A percentile compares a stretch with the other conserved stretches of the same genome.
Conservation (phyloP, 208 protist species). For the Crithidia sp. region DNA sequence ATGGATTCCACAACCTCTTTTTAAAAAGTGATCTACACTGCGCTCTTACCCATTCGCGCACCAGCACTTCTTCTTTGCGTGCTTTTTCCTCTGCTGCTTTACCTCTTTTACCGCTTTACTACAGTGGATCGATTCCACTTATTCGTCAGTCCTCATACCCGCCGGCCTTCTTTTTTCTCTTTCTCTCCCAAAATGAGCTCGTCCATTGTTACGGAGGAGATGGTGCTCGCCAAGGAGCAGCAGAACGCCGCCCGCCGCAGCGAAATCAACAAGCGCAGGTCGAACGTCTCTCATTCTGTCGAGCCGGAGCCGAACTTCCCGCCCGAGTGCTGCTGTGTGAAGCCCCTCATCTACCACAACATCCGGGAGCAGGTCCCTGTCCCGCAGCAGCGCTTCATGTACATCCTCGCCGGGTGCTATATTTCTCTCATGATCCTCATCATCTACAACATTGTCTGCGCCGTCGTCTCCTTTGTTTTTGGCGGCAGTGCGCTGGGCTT, state of each 20-base stretch:
- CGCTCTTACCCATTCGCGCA: no score
- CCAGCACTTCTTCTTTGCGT: no score
- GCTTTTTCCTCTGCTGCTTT: no score
- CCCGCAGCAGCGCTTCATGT: slow-evolving; percentile 80
- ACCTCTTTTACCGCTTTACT: no score
- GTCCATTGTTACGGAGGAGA: slow-evolving; percentile 53
- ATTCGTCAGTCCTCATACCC: no score
- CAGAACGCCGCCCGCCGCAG: slow-evolving; percentile 59
- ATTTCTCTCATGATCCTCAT: slow-evolving; percentile 69
- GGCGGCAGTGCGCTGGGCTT: slow-evolving; percentile 65
- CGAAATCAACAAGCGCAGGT: slow-evolving; percentile 42
- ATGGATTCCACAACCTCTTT: no score
- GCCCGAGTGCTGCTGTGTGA: slow-evolving; percentile 82
- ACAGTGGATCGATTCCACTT: no score
- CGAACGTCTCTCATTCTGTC: slow-evolving; percentile 26
- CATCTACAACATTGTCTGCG: slow-evolving; percentile 76
- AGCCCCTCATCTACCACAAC: slow-evolving; percentile 86
- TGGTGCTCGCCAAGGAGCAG: slow-evolving; percentile 80
- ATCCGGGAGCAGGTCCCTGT: slow-evolving; percentile 79
- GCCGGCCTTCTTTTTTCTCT: no score
- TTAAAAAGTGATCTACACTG: no score
- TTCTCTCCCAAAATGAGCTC: slow-evolving; percentile 3
- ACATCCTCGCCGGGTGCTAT: slow-evolving; percentile 76
- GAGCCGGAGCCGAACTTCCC: slow-evolving; percentile 84
- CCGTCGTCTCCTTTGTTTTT: slow-evolving; percentile 59